Evolutionary conservation across 176 grass and related monocot genomes (phyloP), one percentile per base, ranked within the genome.

Genomic region (Triticum timopheevii): DNA sequence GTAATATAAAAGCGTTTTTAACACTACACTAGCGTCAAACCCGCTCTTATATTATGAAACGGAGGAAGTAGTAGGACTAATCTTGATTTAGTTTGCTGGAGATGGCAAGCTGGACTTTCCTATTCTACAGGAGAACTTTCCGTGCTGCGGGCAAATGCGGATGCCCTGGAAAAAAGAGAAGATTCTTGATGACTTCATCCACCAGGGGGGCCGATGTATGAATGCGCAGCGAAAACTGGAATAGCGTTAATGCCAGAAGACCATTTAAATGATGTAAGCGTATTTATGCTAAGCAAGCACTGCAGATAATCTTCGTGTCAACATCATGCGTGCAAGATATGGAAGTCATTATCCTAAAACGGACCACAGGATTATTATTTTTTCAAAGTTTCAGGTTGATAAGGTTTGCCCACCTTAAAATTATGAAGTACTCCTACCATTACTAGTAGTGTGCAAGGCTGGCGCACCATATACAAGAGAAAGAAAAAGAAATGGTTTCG

Each of bases 281-380:
- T 31, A 47, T 75, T 28, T 77, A 52, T 66, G 39, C 36, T 67
- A 31, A 23, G 65, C 17, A 30, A 40, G 13, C 22, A 47, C 11
- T 22, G 22, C 54, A 15, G 80, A 79, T 83, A 73, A 83, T 12
- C 42, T 67, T 47, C 16, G 8, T 20, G 84, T 90, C 75, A 17
- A 45, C 74, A 79, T 83, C 80, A 79, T 24, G 24, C 16, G 1
- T 75, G 73, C 33, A 34, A 58, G 24, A 65, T 20, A 44, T 73
- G 70, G 23, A 83, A 58, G 20, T 4, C 15, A n/a, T 52, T 52
- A 52, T 76, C 25, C 11, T 11, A 1, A 7, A 83, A 44, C 20
- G 42, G 34, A 83, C 13, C 61, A 19, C 27, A 7, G 0, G 7
- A 19, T 76, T 45, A 12, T 52, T 30, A 8, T 72, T 31, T 76